Percentiles rank a stretch among this genome's conserved stretches.
Conservation (phyloP, 345 rosid species). For the Hypericum perforatum region DNA sequence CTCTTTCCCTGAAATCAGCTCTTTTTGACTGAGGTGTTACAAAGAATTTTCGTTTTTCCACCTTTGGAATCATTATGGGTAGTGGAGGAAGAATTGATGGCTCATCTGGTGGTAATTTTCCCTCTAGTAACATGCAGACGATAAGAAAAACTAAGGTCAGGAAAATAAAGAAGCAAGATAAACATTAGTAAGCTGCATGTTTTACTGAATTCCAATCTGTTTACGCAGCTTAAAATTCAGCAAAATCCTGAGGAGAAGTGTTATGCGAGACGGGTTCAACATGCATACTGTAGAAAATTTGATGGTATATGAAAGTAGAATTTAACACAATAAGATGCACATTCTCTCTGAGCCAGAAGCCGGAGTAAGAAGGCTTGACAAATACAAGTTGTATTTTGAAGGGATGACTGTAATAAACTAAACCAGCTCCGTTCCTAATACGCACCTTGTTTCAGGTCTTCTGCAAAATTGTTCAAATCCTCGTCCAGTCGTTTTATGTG, state of each 20-base stretch:
- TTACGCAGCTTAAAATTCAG: neutral
- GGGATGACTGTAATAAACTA: neutral
- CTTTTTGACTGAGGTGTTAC: slow-evolving; percentile 79
- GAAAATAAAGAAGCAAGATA: slow-evolving; percentile 6
- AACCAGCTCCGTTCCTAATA: slow-evolving; percentile 1
- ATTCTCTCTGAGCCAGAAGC: too few species aligned
- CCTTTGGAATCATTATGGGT: slow-evolving; percentile 57
- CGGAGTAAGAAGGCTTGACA: too few species aligned
- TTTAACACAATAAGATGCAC: too few species aligned
- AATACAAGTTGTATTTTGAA: too few species aligned
- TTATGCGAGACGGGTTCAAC: too few species aligned
- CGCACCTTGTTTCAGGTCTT: slow-evolving; percentile 88
- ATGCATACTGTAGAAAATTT: too few species aligned
- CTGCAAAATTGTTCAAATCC: slow-evolving; percentile 82
- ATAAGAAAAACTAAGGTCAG: slow-evolving; percentile 12
- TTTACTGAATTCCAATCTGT: slow-evolving; percentile 1
- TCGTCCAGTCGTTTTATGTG: slow-evolving; percentile 90
- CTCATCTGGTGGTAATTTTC: slow-evolving; percentile 81
- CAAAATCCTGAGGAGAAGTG: too few species aligned
- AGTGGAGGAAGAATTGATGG: slow-evolving; percentile 81
- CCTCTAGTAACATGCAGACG: slow-evolving; percentile 43
- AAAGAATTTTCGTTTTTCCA: slow-evolving; percentile 64
- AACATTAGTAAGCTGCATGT: slow-evolving; percentile 9
- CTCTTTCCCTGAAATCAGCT: slow-evolving; percentile 67
- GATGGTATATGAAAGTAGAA: too few species aligned